Evolutionary conservation across 148 eudicot species (phyloP).

Genomic region (Fagopyrum tataricum): DNA sequence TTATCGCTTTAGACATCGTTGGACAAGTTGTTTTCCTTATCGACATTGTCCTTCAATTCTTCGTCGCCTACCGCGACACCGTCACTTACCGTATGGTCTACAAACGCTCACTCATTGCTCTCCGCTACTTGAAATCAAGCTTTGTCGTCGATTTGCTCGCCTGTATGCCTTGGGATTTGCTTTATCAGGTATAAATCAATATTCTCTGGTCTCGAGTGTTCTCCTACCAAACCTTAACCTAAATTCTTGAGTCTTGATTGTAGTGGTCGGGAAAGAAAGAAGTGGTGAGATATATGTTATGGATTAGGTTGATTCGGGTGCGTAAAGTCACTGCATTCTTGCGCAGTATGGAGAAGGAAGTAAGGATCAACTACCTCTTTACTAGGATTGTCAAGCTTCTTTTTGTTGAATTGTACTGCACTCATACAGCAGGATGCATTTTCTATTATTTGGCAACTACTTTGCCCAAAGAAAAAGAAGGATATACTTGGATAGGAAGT

Average conservation of each 20-base stretch:
- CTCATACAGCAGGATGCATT: constrained; percentile 98
- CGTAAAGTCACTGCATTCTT: constrained; percentile 52
- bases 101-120: constrained; percentile 56
- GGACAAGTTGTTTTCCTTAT: constrained; percentile 79
- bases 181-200: constrained; percentile 55
- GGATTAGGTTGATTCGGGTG: constrained; percentile 72
- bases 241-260: background rate
- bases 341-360: constrained; percentile 76
- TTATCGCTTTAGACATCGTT: constrained; percentile 60
- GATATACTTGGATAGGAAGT: constrained; percentile 97
- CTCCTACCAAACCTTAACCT: too few relatives aligned
- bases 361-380: constrained; percentile 71
- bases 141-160: constrained; percentile 70
- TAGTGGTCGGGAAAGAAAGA: constrained; percentile 63
- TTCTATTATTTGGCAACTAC: constrained; percentile 90
- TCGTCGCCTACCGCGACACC: constrained; percentile 72
- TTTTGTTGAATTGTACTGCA: constrained; percentile 78
- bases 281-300: constrained; percentile 63
- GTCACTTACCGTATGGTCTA: constrained; percentile 66
- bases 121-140: constrained; percentile 82
- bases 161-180: constrained; percentile 89
- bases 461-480: constrained; percentile 62
- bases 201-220: background rate
- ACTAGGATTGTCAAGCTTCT: constrained; percentile 79
- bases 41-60: constrained; percentile 75